Conservation (phyloP, 345 rosid genomes). For the Eucalyptus marginata region DNA sequence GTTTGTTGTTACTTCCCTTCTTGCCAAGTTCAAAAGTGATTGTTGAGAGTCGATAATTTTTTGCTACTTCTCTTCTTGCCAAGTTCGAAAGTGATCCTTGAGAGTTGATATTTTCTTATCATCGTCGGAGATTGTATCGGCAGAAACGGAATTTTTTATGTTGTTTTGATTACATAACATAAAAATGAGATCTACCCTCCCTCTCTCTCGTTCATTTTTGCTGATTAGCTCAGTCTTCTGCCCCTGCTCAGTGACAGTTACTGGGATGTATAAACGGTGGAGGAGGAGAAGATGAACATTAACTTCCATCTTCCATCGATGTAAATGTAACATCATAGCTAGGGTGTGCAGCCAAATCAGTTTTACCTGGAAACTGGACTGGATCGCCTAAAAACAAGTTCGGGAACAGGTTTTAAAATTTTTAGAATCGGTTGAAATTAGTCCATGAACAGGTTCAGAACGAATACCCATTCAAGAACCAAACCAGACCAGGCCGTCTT, state of each 20-base stretch:
- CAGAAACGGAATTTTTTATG: not conserved
- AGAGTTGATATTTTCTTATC: not conserved
- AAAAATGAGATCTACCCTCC: not conserved
- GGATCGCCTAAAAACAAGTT: too few relatives aligned
- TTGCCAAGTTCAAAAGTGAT: not conserved
- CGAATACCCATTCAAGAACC: too few relatives aligned
- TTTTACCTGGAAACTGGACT: too few relatives aligned
- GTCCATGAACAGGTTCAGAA: fast-evolving
- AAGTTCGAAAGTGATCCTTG: not conserved
- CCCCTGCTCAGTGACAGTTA: not conserved
- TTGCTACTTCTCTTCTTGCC: not conserved
- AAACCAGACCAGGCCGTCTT: fast-evolving
- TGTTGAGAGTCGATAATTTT: not conserved
- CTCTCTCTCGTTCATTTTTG: not conserved
- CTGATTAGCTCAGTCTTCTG: not conserved
- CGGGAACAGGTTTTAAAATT: too few relatives aligned
- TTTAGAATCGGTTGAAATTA: too few relatives aligned
- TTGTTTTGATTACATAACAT: not conserved
- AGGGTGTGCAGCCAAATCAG: too few relatives aligned
- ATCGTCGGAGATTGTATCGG: not conserved
- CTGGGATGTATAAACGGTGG: not conserved
- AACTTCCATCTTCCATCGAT: not conserved
- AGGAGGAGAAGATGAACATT: not conserved
- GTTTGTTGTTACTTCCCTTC: not conserved
- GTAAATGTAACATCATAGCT: not conserved